phyloP scores from a whole-genome alignment of 345 rosid species.

The Eucalyptus victrix region DNA sequence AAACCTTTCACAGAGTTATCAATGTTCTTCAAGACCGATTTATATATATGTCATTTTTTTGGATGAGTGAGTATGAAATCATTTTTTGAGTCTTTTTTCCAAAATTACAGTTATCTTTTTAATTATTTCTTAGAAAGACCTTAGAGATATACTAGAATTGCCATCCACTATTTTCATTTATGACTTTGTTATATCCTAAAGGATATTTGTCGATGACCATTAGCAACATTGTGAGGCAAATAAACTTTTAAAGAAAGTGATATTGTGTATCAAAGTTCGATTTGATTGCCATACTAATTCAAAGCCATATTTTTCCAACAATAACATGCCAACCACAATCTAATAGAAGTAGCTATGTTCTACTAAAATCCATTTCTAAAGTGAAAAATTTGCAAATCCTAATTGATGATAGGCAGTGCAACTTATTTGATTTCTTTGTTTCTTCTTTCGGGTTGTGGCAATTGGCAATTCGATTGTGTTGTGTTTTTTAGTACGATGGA shows the following conservation, averaged over 20 bases:
- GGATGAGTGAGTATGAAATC: too few relatives aligned
- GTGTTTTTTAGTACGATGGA: background rate
- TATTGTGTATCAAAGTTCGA: fast-evolving
- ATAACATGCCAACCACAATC: background rate
- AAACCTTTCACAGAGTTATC: fast-evolving
- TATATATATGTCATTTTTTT: too few relatives aligned
- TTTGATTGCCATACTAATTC: too few relatives aligned
- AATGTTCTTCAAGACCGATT: fast-evolving
- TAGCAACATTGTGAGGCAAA: too few relatives aligned
- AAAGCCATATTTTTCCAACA: too few relatives aligned
- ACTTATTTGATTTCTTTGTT: background rate
- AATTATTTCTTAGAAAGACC: too few relatives aligned
- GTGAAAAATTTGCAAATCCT: background rate
- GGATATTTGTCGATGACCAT: fast-evolving
- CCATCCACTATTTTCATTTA: fast-evolving
- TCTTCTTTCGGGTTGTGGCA: background rate
- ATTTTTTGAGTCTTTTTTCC: too few relatives aligned
- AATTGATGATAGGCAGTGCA: background rate
- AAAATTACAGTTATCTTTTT: fast-evolving
- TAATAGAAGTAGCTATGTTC: background rate
- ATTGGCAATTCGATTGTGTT: background rate
- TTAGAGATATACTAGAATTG: fast-evolving
- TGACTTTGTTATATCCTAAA: too few relatives aligned
- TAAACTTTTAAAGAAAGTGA: fast-evolving
- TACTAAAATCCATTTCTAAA: background rate